Conservation (phyloP, 1,284 basidiomycete genomes). For the Ustilago cynodontis region DNA sequence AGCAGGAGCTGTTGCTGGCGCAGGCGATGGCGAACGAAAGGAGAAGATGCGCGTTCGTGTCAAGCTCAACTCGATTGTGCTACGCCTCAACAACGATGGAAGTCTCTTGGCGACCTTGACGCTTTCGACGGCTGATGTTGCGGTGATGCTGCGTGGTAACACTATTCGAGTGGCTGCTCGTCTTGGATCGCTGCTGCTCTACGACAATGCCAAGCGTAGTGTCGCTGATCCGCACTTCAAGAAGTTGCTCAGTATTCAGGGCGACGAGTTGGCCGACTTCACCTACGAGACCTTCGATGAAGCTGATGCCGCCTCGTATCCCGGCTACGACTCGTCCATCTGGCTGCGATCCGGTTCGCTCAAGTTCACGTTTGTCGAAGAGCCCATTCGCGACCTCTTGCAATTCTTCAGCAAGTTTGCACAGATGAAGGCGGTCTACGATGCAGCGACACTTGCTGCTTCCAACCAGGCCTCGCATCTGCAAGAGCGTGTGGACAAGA, state of each 20-base stretch:
- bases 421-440: slow-evolving; percentile 82
- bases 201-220: slow-evolving; percentile 79
- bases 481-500: slow-evolving; percentile 75
- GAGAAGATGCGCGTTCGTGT: slow-evolving; percentile 86
- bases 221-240: slow-evolving; percentile 78
- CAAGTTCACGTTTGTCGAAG: slow-evolving; percentile 88
- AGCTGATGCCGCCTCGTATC: slow-evolving; percentile 75
- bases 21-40: slow-evolving; percentile 35
- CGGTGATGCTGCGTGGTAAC: slow-evolving; percentile 80
- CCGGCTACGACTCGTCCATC: slow-evolving; percentile 87
- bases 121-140: slow-evolving; percentile 90
- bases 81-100: slow-evolving; percentile 84
- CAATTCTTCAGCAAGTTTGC: slow-evolving; percentile 88
- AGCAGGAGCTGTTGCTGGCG: slow-evolving; percentile 12
- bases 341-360: slow-evolving; percentile 90
- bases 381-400: slow-evolving; percentile 86
- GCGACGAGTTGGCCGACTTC: slow-evolving; percentile 94
- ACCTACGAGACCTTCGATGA: slow-evolving; percentile 91
- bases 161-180: slow-evolving; percentile 85
- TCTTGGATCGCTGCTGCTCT: slow-evolving; percentile 86
- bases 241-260: slow-evolving; percentile 92
- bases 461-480: slow-evolving; percentile 83
- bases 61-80: slow-evolving; percentile 86
- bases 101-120: slow-evolving; percentile 85
- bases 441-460: slow-evolving; percentile 92